Conservation (phyloP, 495 filamentous ascomycete species). For the Penicillium ucsense region DNA sequence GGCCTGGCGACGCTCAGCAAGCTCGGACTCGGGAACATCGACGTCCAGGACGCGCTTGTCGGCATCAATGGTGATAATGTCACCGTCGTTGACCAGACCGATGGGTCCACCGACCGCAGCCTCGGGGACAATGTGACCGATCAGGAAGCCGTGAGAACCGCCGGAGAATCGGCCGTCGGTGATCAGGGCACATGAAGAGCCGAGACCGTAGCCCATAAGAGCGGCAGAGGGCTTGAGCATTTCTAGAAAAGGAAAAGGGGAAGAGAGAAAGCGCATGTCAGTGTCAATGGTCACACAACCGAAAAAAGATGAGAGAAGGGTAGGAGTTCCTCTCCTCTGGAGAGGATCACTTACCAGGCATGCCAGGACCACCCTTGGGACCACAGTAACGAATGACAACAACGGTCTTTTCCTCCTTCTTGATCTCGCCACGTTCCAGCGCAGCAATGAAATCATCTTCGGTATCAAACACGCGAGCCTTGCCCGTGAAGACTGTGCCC, state of each 20-base stretch:
- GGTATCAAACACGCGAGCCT: conserved; percentile 76
- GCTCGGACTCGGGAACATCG: conserved; percentile 42
- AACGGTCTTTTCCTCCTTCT: conserved; percentile 95
- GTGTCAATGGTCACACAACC: too few species aligned
- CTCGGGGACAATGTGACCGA: conserved; percentile 47
- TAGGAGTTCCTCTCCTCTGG: too few species aligned
- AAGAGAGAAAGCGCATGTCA: too few species aligned
- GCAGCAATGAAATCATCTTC: conserved; percentile 73
- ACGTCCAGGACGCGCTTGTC: conserved; percentile 42
- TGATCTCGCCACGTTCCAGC: conserved; percentile 73
- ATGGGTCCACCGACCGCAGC: conserved; percentile 50
- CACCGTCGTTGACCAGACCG: conserved; percentile 44
- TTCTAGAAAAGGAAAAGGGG: conserved; percentile 31
- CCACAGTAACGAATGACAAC: conserved; percentile 97
- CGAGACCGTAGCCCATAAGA: conserved; percentile 85
- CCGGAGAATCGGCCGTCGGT: conserved; percentile 41
- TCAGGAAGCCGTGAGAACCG: conserved; percentile 44
- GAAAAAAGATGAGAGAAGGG: too few species aligned
- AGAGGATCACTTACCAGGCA: conserved; percentile 51
- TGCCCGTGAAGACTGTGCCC: conserved; percentile 78
- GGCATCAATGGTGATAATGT: conserved; percentile 46
- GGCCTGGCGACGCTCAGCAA: conserved; percentile 55
- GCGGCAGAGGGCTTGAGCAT: conserved; percentile 78
- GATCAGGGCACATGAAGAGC: conserved; percentile 47
- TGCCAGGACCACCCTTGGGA: conserved; percentile 89